Evolutionary conservation across 257 asterid species (phyloP).

Genomic region (Mentha longifolia): DNA sequence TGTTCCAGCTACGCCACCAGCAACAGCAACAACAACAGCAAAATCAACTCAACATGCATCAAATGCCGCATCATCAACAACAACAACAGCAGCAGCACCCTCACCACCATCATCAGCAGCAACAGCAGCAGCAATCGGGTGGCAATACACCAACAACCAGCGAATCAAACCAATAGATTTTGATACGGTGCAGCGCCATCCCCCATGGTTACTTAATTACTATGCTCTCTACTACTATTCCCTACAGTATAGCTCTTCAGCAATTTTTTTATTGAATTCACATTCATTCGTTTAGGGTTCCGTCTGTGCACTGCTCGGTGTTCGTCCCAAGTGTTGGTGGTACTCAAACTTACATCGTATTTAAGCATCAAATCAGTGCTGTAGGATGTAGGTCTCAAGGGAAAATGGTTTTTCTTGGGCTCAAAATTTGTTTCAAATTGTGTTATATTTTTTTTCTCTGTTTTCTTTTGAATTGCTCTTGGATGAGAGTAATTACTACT

Average conservation of each 20-base stretch:
- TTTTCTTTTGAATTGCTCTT: slow-evolving; percentile 15
- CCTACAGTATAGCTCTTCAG: not conserved
- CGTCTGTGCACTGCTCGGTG: slow-evolving; percentile 13
- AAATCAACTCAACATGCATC: slow-evolving; percentile 43
- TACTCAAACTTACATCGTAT: slow-evolving; percentile 6
- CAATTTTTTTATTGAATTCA: slow-evolving; percentile 13
- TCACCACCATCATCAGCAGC: slow-evolving; percentile 31
- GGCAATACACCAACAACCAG: slow-evolving; percentile 40
- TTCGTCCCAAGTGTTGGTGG: slow-evolving; percentile 6
- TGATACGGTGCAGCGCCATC: slow-evolving; percentile 20
- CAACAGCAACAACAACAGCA: slow-evolving; percentile 46
- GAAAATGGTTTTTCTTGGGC: slow-evolving; percentile 28
- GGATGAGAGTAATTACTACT: not conserved
- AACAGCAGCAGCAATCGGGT: slow-evolving; percentile 38
- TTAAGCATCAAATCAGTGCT: slow-evolving; percentile 30
- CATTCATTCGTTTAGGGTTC: slow-evolving; percentile 41
- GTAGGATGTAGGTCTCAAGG: slow-evolving; percentile 27
- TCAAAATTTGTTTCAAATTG: slow-evolving; percentile 6
- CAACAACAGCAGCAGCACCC: no score
- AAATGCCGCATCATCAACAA: slow-evolving; percentile 37
- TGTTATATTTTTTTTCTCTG: not conserved
- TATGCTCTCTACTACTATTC: not conserved
- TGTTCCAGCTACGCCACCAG: slow-evolving; percentile 56
- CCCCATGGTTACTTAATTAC: not conserved
- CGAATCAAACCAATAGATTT: slow-evolving; percentile 41